Conservation (phyloP, 1,139 yeast genomes). For the Nakaseomyces sp. region DNA sequence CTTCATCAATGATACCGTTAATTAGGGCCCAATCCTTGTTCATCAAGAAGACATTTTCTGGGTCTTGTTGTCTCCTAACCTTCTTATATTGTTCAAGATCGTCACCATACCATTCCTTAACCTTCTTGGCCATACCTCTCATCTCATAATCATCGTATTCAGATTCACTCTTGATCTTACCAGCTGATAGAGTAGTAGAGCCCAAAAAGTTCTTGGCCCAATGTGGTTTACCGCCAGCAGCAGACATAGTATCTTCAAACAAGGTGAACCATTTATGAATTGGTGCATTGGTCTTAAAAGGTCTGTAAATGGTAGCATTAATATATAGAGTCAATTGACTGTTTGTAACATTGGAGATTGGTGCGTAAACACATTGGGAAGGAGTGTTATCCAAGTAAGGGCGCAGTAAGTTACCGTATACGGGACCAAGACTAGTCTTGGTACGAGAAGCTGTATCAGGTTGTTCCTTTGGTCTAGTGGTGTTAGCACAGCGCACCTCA, state of each 20-base stretch:
- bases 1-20: conserved; percentile 52
- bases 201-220: conserved; percentile 99
- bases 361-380: conserved; percentile 42
- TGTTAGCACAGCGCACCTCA: conserved; percentile 88
- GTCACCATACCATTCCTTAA: conserved; percentile 75
- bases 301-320: conserved; percentile 94
- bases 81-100: conserved; percentile 52
- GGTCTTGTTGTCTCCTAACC: conserved; percentile 63
- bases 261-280: conserved; percentile 72
- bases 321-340: conserved; percentile 77
- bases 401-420: conserved; percentile 73
- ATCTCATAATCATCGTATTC: conserved; percentile 55
- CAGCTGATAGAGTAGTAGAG: conserved; percentile 35
- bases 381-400: conserved; percentile 83
- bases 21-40: conserved; percentile 71
- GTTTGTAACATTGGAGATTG: conserved; percentile 49
- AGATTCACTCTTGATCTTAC: conserved; percentile 27
- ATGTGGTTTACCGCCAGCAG: conserved; percentile 89
- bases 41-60: conserved; percentile 69
- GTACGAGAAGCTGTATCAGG: conserved; percentile 35
- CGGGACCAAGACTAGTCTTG: conserved; percentile 57
- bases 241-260: conserved; percentile 71
- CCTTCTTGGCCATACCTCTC: conserved; percentile 67
- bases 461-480: conserved; percentile 44
- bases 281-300: conserved; percentile 67